Conservation (phyloP, 1,139 yeast species). For the Dujonia santamariae region DNA sequence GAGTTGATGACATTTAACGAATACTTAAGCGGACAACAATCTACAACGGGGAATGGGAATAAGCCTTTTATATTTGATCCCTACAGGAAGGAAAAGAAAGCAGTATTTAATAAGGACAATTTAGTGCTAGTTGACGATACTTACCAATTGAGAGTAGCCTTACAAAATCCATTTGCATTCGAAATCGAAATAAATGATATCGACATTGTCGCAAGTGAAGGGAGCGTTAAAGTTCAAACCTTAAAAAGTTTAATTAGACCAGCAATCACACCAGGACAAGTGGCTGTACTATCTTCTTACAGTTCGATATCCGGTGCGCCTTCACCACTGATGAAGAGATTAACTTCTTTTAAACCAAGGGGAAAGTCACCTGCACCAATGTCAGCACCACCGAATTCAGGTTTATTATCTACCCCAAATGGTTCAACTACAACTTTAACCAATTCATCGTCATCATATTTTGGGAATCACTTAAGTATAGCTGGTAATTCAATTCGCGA, state of each 20-base stretch:
- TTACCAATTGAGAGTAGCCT: conserved; percentile 47
- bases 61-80: conserved; percentile 34
- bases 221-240: conserved; percentile 27
- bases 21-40: conserved; percentile 14
- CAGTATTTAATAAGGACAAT: conserved; percentile 22
- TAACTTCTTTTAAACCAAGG: background rate
- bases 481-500: conserved; percentile 22
- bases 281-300: too few relatives aligned
- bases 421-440: background rate
- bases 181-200: conserved; percentile 63
- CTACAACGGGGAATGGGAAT: conserved; percentile 3
- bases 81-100: conserved; percentile 17
- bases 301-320: background rate
- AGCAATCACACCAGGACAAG: background rate
- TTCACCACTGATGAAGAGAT: background rate
- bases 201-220: conserved; percentile 34
- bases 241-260: conserved; percentile 16
- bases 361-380: background rate
- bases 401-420: too few relatives aligned
- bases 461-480: conserved; percentile 1
- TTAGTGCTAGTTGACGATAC: conserved; percentile 55
- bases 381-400: background rate
- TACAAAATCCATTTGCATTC: conserved; percentile 83
- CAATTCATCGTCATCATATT: background rate
- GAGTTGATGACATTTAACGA: conserved; percentile 36